phyloP scores from a whole-genome alignment of 345 rosid genomes.

The Lepidium didymum region DNA sequence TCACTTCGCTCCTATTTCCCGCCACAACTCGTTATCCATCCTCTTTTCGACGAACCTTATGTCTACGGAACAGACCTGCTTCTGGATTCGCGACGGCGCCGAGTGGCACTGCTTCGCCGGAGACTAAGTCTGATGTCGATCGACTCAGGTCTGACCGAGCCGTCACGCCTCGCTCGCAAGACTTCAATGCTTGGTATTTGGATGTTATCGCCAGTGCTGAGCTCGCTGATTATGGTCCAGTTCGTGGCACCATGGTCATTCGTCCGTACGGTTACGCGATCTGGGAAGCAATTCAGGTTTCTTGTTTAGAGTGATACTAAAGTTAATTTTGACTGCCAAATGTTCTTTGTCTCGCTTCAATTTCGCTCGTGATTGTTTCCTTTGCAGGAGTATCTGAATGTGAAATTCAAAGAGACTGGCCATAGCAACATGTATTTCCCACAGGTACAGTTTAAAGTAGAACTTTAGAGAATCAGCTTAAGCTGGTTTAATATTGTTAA shows the following conservation, averaged over 20 bases:
- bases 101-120: slow-evolving; percentile 36
- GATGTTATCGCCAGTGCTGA: slow-evolving; percentile 90
- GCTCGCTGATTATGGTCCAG: slow-evolving; percentile 92
- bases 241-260: slow-evolving; percentile 95
- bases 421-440: slow-evolving; percentile 96
- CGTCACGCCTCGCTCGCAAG: slow-evolving; percentile 80
- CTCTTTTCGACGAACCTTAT: slow-evolving; percentile 25
- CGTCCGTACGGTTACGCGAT: slow-evolving; percentile 93
- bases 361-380: background rate
- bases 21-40: slow-evolving; percentile 35
- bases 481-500: background rate
- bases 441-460: slow-evolving; percentile 44
- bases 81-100: slow-evolving; percentile 51
- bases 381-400: slow-evolving; percentile 77
- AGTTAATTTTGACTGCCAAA: background rate
- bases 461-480: background rate
- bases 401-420: slow-evolving; percentile 91
- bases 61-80: slow-evolving; percentile 21
- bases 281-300: slow-evolving; percentile 97
- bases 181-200: slow-evolving; percentile 91
- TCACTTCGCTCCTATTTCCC: slow-evolving; percentile 45
- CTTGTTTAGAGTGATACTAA: background rate
- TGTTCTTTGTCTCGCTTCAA: background rate
- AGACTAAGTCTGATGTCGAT: slow-evolving; percentile 41
- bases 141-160: slow-evolving; percentile 43